Percentiles rank a stretch among this genome's conserved stretches.
Evolutionary conservation across 768 basidiomycete genomes (phyloP).

Genomic region (Albatrellus ellisii): DNA sequence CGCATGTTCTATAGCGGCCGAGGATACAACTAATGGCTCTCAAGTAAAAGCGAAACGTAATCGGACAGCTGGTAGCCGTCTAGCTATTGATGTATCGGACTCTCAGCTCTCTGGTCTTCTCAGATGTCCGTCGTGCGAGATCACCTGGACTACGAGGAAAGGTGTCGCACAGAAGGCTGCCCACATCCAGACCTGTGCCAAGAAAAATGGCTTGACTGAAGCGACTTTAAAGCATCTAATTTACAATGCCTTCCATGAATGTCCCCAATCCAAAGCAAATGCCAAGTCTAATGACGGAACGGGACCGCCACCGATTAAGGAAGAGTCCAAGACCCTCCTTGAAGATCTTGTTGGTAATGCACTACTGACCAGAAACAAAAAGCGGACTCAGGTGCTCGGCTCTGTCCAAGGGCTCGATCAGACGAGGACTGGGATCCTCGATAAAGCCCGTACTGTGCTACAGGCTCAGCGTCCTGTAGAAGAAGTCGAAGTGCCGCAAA

Average conservation of each 20-base stretch:
- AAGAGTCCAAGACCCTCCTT: conserved; percentile 7
- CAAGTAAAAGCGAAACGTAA: background rate
- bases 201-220: conserved; percentile 37
- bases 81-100: conserved; percentile 14
- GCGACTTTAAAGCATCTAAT: conserved; percentile 45
- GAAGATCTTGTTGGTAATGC: conserved; percentile 10
- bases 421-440: conserved; percentile 11
- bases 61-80: background rate
- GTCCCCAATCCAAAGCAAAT: background rate
- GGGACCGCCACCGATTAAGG: background rate
- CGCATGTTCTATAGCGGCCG: background rate
- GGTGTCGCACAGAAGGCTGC: conserved; percentile 43
- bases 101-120: conserved; percentile 32
- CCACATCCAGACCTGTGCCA: conserved; percentile 59
- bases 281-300: background rate
- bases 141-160: conserved; percentile 61
- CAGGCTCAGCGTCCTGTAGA: background rate
- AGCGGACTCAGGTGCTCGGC: conserved; percentile 1
- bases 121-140: conserved; percentile 52
- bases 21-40: background rate
- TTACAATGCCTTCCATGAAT: conserved; percentile 25
- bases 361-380: conserved; percentile 7
- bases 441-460: conserved; percentile 12
- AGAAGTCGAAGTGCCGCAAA: conserved; percentile 2
- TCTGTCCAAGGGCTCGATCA: conserved; percentile 9